Evolutionary conservation across 2,329 filamentous ascomycete genomes (phyloP).

Genomic region (Trichophyton simii): DNA sequence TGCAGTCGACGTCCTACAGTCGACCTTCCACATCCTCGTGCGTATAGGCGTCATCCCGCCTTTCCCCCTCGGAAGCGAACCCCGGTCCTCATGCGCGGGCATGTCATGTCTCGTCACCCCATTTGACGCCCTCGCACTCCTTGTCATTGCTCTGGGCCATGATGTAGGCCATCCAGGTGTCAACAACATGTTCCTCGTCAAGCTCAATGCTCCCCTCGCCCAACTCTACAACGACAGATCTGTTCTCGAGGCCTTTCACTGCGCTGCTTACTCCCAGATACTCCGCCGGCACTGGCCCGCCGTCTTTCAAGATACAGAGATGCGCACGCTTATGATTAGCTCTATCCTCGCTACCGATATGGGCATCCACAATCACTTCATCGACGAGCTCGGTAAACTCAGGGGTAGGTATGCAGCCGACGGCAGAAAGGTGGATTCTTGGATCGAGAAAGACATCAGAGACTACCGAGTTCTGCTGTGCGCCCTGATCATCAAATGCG

Average conservation of each 20-base stretch:
- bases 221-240: slow-evolving; percentile 96
- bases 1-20: slow-evolving; percentile 90
- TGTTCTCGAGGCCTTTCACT: slow-evolving; percentile 93
- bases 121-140: slow-evolving; percentile 74
- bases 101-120: slow-evolving; percentile 67
- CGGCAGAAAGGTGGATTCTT: slow-evolving; percentile 52
- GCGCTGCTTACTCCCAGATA: slow-evolving; percentile 92
- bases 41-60: slow-evolving; percentile 62
- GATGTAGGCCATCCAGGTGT: slow-evolving; percentile 96
- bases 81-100: slow-evolving; percentile 40
- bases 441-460: slow-evolving; percentile 63
- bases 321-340: slow-evolving; percentile 87
- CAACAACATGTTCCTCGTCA: slow-evolving; percentile 92
- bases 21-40: slow-evolving; percentile 79
- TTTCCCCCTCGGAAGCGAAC: slow-evolving; percentile 40
- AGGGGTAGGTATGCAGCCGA: slow-evolving; percentile 64
- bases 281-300: slow-evolving; percentile 82
- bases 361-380: slow-evolving; percentile 93
- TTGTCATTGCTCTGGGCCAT: slow-evolving; percentile 94
- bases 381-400: slow-evolving; percentile 70
- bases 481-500: slow-evolving; percentile 89
- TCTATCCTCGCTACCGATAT: slow-evolving; percentile 97
- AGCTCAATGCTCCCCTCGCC: slow-evolving; percentile 80
- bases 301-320: slow-evolving; percentile 62
- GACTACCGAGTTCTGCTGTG: slow-evolving; percentile 72